Evolutionary conservation across 768 basidiomycete genomes (phyloP).

Genomic region (Tricholoma matsutake): DNA sequence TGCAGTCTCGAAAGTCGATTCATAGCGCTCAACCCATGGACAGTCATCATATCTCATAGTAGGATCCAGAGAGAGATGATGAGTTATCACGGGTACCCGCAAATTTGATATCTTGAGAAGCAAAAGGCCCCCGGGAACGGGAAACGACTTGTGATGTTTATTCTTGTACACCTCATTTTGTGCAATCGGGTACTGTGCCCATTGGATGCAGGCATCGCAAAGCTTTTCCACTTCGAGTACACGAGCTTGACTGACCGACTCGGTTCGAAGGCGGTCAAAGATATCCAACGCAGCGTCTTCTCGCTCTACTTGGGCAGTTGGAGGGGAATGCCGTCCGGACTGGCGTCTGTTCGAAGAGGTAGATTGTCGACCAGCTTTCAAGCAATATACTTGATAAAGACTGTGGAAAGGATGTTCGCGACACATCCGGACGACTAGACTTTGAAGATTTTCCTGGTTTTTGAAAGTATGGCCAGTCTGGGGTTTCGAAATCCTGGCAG

Average conservation of each 20-base stretch:
- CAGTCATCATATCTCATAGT: conserved; percentile 66
- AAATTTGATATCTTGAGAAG: conserved; percentile 52
- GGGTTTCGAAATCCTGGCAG: conserved; percentile 73
- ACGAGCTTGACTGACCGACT: conserved; percentile 34
- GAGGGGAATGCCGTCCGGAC: conserved; percentile 40
- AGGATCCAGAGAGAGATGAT: conserved; percentile 63
- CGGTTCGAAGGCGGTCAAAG: conserved; percentile 48
- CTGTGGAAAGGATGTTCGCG: conserved; percentile 92
- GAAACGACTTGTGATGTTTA: conserved; percentile 22
- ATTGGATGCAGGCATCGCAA: conserved; percentile 66
- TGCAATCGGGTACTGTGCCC: conserved; percentile 64
- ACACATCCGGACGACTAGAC: conserved; percentile 72
- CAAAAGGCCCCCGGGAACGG: conserved; percentile 43
- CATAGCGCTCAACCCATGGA: conserved; percentile 67
- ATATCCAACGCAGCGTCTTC: conserved; percentile 62
- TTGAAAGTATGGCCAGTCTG: conserved; percentile 23
- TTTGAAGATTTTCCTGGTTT: conserved; percentile 60
- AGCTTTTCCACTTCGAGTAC: conserved; percentile 54
- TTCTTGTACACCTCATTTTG: conserved; percentile 20
- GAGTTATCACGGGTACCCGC: conserved; percentile 83
- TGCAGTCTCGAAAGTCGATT: conserved; percentile 52
- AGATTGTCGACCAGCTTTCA: conserved; percentile 38
- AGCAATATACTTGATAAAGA: conserved; percentile 84
- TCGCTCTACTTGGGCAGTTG: conserved; percentile 54
- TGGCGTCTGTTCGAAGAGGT: conserved; percentile 34